Base-by-base conservation (phyloP, 139 green algal genomes). In the Chlamydomonas urium region DNA sequence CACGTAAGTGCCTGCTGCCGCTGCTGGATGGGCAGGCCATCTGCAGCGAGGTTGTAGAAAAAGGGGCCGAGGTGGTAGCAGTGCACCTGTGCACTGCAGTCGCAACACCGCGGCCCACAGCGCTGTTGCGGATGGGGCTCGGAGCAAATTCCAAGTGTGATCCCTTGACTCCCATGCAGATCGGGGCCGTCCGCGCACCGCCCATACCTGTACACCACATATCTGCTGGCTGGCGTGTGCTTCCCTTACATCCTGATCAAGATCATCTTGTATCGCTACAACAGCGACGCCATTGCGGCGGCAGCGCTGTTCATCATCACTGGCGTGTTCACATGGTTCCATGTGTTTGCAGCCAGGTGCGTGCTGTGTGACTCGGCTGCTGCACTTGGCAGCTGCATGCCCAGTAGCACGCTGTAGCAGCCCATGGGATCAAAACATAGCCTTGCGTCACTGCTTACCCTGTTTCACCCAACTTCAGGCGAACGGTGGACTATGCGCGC, bases 121-220 rank as follows among this genome's bases (percentile, higher is more conserved):
- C n/a, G n/a, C n/a, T n/a, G n/a, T n/a, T n/a, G n/a, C n/a, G n/a
- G n/a, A n/a, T n/a, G n/a, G n/a, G n/a, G n/a, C n/a, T n/a, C n/a
- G n/a, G n/a, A n/a, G n/a, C n/a, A n/a, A n/a, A n/a, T n/a, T n/a
- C n/a, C n/a, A n/a, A n/a, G n/a, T n/a, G n/a, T n/a, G n/a, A n/a
- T n/a, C n/a, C n/a, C n/a, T n/a, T n/a, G n/a, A n/a, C 42, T 47
- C 28, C 14, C 34, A 47, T 56, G 31, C 63, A 21, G 32, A 21
- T 8, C 10, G 50, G 2, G 0, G 1, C 4, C 4, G 1, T 0
- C 35, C 36, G 0, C 35, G 10, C 10, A 38, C 19, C 33, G 86
- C 63, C 80, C 76, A 29, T 87, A 89, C 69, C 58, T 90, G 53
- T 83, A 83, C 65, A 74, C 67, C 1, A 69, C 85, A 1, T 89